phyloP scores from a whole-genome alignment of 2,329 filamentous ascomycete species.

The Fusarium setosum region DNA sequence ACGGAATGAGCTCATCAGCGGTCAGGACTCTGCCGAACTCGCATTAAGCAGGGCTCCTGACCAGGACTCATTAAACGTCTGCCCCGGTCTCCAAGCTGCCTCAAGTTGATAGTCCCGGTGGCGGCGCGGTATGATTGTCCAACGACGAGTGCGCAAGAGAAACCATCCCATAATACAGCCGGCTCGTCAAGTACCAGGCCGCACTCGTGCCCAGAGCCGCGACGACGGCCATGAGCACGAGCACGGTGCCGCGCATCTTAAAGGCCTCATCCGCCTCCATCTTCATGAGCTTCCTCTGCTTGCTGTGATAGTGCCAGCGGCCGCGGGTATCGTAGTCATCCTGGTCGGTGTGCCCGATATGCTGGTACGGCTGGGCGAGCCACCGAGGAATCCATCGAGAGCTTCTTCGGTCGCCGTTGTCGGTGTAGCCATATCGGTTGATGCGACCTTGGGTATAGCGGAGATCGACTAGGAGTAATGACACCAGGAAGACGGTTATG shows the following conservation, averaged over 20 bases:
- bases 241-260: conserved; percentile 65
- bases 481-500: conserved; percentile 73
- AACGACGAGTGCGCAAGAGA: conserved; percentile 14
- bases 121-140: conserved; percentile 17
- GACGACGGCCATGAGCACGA: conserved; percentile 59
- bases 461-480: conserved; percentile 71
- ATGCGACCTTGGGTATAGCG: conserved; percentile 64
- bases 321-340: conserved; percentile 28
- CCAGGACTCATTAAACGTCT: not conserved
- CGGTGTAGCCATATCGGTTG: conserved; percentile 46
- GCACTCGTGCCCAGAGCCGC: conserved; percentile 17
- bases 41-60: not conserved
- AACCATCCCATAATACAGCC: conserved; percentile 24
- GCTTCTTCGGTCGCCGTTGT: conserved; percentile 42
- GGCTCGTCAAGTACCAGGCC: conserved; percentile 27
- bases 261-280: conserved; percentile 74
- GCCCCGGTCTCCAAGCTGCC: not conserved
- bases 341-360: conserved; percentile 40
- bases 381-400: conserved; percentile 29
- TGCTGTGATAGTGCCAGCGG: conserved; percentile 63
- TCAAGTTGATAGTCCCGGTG: conserved; percentile 10
- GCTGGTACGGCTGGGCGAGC: conserved; percentile 53
- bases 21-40: not conserved
- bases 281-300: conserved; percentile 69
- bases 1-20: not conserved